These are phyloP conservation scores for Sordariomycetes sp. DNA, from an alignment of 2,329 filamentous ascomycete genomes.

Conservation along the genomic window DNA sequence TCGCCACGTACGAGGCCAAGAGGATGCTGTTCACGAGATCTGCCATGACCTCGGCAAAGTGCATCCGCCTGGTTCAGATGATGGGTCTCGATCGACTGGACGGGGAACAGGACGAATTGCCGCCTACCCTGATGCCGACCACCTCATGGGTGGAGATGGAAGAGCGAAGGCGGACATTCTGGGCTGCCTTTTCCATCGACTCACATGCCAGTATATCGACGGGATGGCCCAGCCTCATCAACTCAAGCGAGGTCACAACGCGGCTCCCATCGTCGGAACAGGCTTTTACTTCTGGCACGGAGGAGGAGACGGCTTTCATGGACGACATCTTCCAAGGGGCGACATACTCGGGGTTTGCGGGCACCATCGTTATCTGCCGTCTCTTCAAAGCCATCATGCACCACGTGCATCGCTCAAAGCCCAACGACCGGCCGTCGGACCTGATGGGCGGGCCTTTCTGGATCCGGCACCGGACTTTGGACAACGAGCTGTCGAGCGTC, in stretches of 20 bases:
- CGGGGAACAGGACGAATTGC: constrained; percentile 52
- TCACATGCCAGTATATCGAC: constrained; percentile 82
- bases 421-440: constrained; percentile 65
- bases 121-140: constrained; percentile 64
- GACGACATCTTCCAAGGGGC: constrained; percentile 54
- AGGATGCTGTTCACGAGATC: constrained; percentile 78
- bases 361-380: constrained; percentile 63
- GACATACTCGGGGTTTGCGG: constrained; percentile 61
- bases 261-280: constrained; percentile 74
- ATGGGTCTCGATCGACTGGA: constrained; percentile 78
- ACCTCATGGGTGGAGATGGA: constrained; percentile 69
- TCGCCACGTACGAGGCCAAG: constrained; percentile 74
- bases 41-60: constrained; percentile 70
- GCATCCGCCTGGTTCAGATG: constrained; percentile 66
- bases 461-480: constrained; percentile 74
- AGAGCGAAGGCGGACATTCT: constrained; percentile 77
- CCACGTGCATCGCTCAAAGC: constrained; percentile 66
- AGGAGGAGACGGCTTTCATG: constrained; percentile 54
- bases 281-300: constrained; percentile 58
- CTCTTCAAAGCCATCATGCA: constrained; percentile 75
- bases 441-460: constrained; percentile 71
- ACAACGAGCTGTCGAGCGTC: constrained; percentile 69
- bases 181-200: constrained; percentile 76
- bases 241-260: constrained; percentile 51
- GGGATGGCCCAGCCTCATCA: constrained; percentile 75